Percentiles rank a stretch among this genome's conserved stretches.
phyloP scores from a whole-genome alignment of 495 filamentous ascomycete species.

The Aspergillus affinis region DNA sequence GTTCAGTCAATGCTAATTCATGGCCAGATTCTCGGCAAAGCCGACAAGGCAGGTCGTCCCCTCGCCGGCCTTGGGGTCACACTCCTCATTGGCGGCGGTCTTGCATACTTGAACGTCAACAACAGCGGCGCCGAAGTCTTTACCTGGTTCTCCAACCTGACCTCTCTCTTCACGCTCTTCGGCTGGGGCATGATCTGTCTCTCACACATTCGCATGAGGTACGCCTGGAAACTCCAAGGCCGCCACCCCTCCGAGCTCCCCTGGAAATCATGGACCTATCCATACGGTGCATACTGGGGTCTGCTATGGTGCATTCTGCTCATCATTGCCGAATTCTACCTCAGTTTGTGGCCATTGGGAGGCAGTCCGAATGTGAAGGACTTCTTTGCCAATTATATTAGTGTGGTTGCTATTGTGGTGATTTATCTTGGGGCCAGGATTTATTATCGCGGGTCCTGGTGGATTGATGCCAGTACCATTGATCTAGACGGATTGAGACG shows the following conservation, averaged over 20 bases:
- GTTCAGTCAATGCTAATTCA: not conserved
- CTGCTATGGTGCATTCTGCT: constrained; percentile 28
- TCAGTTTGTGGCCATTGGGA: constrained; percentile 26
- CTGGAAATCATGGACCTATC: constrained; percentile 48
- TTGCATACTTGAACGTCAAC: constrained; percentile 52
- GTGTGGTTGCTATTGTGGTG: constrained; percentile 24
- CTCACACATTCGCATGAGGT: constrained; percentile 59
- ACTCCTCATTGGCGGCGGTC: constrained; percentile 43
- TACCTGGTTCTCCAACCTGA: constrained; percentile 58
- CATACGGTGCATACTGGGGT: constrained; percentile 26
- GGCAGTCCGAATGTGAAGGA: constrained; percentile 19
- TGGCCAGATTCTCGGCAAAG: constrained; percentile 41
- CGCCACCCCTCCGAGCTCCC: constrained; percentile 65
- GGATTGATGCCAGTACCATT: constrained; percentile 32
- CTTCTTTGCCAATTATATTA: constrained; percentile 32
- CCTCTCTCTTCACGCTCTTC: constrained; percentile 56
- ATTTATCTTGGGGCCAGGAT: constrained; percentile 21
- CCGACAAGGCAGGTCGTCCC: constrained; percentile 53
- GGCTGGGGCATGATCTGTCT: constrained; percentile 57
- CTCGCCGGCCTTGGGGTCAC: constrained; percentile 41
- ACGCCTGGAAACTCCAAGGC: constrained; percentile 62
- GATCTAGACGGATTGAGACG: constrained; percentile 27
- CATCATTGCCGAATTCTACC: constrained; percentile 29
- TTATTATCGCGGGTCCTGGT: constrained; percentile 28
- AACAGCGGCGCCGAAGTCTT: constrained; percentile 50